Evolutionary conservation across 768 basidiomycete species (phyloP), one percentile per base, ranked within the genome.

Genomic region (Xanthoconium stramineum): DNA sequence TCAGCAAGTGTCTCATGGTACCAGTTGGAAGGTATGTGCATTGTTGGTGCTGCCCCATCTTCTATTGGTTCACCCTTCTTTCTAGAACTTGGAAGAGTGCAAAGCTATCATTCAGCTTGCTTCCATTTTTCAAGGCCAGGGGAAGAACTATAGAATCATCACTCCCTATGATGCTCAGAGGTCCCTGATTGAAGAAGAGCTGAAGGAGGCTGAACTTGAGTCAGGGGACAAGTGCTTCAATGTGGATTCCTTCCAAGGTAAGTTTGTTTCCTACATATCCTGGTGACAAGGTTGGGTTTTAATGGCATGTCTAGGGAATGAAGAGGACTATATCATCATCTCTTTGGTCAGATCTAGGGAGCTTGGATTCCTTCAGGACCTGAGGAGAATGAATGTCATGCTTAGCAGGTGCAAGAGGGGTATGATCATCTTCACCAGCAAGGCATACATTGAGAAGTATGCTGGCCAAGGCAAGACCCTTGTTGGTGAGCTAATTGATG

Each of bases 341-440:
- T 91, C 89, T 8, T 59, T 88, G 15, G 88, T 89, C 6, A 78
- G 89, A 28, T 79, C 88, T 0, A 71, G 70, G 35, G 78, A 75
- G 5, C 73, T 86, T 46, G 91, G 91, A 6, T 94, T 94, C 60
- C 74, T 94, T 35, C 65, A 70, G 14, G 84, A 84, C 62, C 60
- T 78, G 11, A 79, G 86, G 30, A 79, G 91, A 17, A 86, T 88
- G 51, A 93, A 94, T 84, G 91, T 94, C 55, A 91, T 94, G 89
- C 83, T 93, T 9, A 86, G 84, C 46, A 82, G 91, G 37, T 91
- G 86, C 77, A 86, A 87, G 68, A 76, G 72, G 48, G 86, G 84
- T 32, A 92, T 93, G 89, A 83, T 84, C 55, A 86, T 94, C 61
- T 75, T 86, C 50, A 78, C 85, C 20, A 88, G 77, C 62, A 74